A percentile compares a stretch with the other conserved stretches of the same genome.
These are phyloP conservation scores for Boletus edulis DNA, from an alignment of 768 basidiomycete genomes.

Conservation along the genomic window DNA sequence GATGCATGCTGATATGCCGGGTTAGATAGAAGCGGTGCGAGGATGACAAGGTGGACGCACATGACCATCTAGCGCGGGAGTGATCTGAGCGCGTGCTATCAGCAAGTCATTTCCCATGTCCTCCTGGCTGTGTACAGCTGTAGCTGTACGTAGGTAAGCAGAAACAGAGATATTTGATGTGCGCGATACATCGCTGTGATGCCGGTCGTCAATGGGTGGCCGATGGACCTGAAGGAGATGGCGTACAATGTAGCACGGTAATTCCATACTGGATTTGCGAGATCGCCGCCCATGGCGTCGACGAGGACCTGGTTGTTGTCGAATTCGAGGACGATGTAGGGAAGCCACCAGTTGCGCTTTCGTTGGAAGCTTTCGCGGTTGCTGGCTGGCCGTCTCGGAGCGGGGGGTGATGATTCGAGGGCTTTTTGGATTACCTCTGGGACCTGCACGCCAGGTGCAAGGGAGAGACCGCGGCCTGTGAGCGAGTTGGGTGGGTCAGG, in stretches of 20 bases:
- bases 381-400: conserved; percentile 55
- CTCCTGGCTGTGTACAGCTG: conserved; percentile 68
- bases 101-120: conserved; percentile 98
- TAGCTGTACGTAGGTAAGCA: conserved; percentile 84
- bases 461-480: conserved; percentile 73
- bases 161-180: conserved; percentile 90
- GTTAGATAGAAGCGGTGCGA: neutral
- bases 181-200: conserved; percentile 85
- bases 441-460: conserved; percentile 74
- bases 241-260: conserved; percentile 93
- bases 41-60: conserved; percentile 38
- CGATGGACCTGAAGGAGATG: neutral
- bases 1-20: conserved; percentile 57
- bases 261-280: conserved; percentile 89
- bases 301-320: conserved; percentile 97
- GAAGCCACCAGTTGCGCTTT: conserved; percentile 92
- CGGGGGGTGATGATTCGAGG: conserved; percentile 57
- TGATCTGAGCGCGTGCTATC: conserved; percentile 89
- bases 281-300: conserved; percentile 94
- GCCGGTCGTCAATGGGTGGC: conserved; percentile 2
- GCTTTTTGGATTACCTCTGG: conserved; percentile 87
- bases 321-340: conserved; percentile 96
- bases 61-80: conserved; percentile 76
- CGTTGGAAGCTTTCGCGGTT: conserved; percentile 91
- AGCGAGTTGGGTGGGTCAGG: neutral